Evolutionary conservation across 805 yeast genomes (phyloP).

Genomic region (Teunomyces kruisii): DNA sequence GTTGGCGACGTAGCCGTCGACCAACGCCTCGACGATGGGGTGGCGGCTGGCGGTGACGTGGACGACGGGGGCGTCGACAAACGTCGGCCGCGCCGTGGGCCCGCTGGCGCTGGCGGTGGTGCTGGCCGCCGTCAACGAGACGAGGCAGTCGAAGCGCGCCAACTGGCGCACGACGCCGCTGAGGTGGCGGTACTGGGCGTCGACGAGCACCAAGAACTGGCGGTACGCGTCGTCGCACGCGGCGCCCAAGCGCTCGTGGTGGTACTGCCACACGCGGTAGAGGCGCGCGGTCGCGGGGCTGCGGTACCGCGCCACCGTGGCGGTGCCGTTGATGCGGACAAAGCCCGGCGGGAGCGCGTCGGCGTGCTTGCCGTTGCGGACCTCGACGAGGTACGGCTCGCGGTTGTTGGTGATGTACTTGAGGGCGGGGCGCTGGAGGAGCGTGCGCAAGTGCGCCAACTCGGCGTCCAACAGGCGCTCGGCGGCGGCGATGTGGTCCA

Average conservation of each 20-base stretch:
- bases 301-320: conserved; percentile 68
- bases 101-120: too few relatives aligned
- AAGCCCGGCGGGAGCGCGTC: conserved; percentile 68
- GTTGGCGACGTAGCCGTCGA: conserved; percentile 60
- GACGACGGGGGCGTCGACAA: conserved; percentile 44
- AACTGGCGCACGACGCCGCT: conserved; percentile 43
- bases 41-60: conserved; percentile 59
- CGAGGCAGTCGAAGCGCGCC: conserved; percentile 62
- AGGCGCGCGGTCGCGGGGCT: conserved; percentile 57
- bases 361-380: conserved; percentile 55
- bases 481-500: conserved; percentile 39
- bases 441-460: conserved; percentile 42
- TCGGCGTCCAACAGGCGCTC: conserved; percentile 53
- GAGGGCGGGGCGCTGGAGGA: conserved; percentile 57
- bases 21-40: conserved; percentile 60
- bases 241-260: conserved; percentile 51
- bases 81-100: too few relatives aligned
- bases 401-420: conserved; percentile 56
- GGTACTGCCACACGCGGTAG: conserved; percentile 56
- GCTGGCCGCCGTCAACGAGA: conserved; percentile 65
- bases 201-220: conserved; percentile 36
- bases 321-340: conserved; percentile 72
- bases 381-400: conserved; percentile 75
- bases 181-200: conserved; percentile 32
- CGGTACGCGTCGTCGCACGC: conserved; percentile 50